phyloP scores from a whole-genome alignment of 345 rosid genomes.

The Carallia pectinifolia region DNA sequence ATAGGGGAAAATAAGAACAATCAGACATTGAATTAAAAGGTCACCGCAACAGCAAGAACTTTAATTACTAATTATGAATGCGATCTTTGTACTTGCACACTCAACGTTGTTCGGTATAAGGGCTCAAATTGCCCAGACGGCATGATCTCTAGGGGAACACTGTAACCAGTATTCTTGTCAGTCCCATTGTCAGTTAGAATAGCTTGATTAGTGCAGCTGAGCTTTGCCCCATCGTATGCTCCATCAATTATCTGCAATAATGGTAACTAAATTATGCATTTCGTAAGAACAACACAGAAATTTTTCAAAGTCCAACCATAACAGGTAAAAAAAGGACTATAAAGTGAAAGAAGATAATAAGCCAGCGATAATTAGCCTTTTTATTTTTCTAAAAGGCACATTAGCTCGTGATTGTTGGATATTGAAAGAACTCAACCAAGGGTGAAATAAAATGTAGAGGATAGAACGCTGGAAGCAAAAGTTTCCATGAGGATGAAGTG shows the following conservation, averaged over 20 bases:
- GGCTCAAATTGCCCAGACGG: constrained; percentile 96
- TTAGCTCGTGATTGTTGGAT: neutral
- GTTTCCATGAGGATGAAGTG: constrained; percentile 16
- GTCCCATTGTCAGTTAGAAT: constrained; percentile 54
- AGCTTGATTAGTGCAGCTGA: constrained; percentile 66
- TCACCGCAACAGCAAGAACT: neutral
- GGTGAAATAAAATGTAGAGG: neutral
- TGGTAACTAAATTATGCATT: neutral
- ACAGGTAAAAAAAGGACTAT: neutral
- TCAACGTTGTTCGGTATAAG: constrained; percentile 70
- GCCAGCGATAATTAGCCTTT: neutral
- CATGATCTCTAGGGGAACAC: constrained; percentile 83
- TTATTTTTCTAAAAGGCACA: too few relatives aligned
- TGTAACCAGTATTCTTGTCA: constrained; percentile 51
- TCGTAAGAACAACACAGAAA: neutral
- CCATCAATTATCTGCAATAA: constrained; percentile 62
- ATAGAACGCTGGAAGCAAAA: constrained; percentile 5
- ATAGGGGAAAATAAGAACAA: neutral
- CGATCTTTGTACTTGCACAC: constrained; percentile 53
- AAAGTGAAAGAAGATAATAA: neutral
- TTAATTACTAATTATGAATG: neutral
- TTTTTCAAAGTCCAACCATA: neutral
- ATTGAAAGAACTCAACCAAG: neutral
- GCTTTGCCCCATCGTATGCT: constrained; percentile 71
- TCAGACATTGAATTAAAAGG: neutral